Conservation (phyloP, 305 asterid genomes). For the Lippia alba region DNA sequence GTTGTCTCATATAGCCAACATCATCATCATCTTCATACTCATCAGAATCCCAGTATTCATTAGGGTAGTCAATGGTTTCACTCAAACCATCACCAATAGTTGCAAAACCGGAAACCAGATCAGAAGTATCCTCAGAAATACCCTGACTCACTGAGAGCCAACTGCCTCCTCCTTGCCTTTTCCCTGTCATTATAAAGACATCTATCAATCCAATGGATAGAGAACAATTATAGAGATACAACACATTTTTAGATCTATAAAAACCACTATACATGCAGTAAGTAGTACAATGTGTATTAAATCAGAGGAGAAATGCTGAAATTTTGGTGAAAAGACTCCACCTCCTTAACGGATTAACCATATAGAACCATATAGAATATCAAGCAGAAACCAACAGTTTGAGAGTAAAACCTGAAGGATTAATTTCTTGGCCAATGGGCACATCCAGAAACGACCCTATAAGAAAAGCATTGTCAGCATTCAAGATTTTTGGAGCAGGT, state of each 20-base stretch:
- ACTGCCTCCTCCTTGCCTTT: constrained; percentile 81
- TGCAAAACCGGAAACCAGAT: constrained; percentile 96
- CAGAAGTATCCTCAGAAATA: constrained; percentile 94
- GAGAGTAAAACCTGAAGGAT: constrained; percentile 58
- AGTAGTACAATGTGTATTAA: background rate
- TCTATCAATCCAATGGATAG: constrained; percentile 28
- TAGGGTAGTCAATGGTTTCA: constrained; percentile 88
- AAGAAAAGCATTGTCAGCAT: constrained; percentile 68
- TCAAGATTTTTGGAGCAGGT: constrained; percentile 59
- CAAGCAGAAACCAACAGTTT: background rate
- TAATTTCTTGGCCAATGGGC: constrained; percentile 93
- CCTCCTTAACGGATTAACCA: constrained; percentile 3
- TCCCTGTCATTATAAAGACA: constrained; percentile 53
- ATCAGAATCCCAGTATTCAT: constrained; percentile 98
- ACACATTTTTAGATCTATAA: background rate
- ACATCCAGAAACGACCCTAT: constrained; percentile 94
- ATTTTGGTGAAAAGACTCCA: constrained; percentile 21
- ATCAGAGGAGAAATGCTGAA: constrained; percentile 16
- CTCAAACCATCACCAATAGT: constrained; percentile 92
- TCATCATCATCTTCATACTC: constrained; percentile 98
- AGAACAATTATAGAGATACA: constrained; percentile 25
- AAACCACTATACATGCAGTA: constrained; percentile 2
- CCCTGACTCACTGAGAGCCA: constrained; percentile 99
- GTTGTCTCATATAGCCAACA: constrained; percentile 96
- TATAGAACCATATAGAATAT: constrained; percentile 10